These are phyloP conservation scores for Xanthoparmelia taractica DNA, from an alignment of 495 filamentous ascomycete species.

Conservation along the genomic window DNA sequence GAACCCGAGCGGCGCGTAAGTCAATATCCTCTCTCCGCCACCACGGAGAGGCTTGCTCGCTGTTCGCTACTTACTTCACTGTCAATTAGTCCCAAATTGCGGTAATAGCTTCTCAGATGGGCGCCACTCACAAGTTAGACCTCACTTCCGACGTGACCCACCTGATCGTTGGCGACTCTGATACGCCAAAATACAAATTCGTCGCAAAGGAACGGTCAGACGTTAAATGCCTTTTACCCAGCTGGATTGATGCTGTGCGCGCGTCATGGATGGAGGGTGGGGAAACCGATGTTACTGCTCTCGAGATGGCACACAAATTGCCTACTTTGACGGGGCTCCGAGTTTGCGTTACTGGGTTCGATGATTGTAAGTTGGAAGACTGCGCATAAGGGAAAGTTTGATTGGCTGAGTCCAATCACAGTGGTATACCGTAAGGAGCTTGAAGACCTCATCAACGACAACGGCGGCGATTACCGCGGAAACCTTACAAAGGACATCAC, in stretches of 20 bases:
- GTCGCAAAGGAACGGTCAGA: slow-evolving; percentile 84
- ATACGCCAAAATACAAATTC: slow-evolving; percentile 90
- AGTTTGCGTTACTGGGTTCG: slow-evolving; percentile 86
- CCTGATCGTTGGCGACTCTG: slow-evolving; percentile 77
- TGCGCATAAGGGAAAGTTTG: neutral
- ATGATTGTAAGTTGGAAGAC: slow-evolving; percentile 55
- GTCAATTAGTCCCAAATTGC: slow-evolving; percentile 57
- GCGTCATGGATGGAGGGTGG: slow-evolving; percentile 72
- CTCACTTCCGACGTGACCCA: slow-evolving; percentile 96
- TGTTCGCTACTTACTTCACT: slow-evolving; percentile 5
- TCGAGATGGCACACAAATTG: slow-evolving; percentile 54
- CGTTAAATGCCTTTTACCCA: slow-evolving; percentile 66
- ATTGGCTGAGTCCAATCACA: slow-evolving; percentile 30
- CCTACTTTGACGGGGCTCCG: slow-evolving; percentile 57
- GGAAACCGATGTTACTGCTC: slow-evolving; percentile 62
- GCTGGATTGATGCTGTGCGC: slow-evolving; percentile 80
- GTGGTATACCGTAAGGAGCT: slow-evolving; percentile 61
- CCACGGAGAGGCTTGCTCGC: neutral
- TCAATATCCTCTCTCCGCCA: slow-evolving; percentile 16
- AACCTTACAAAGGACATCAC: slow-evolving; percentile 81
- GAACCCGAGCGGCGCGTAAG: slow-evolving; percentile 71
- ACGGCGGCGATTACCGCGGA: slow-evolving; percentile 75
- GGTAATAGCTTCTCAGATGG: slow-evolving; percentile 67
- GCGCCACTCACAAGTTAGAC: slow-evolving; percentile 75
- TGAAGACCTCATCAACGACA: slow-evolving; percentile 50